phyloP scores from a whole-genome alignment of 1,284 basidiomycete genomes.

The Ceratobasidium sp. region DNA sequence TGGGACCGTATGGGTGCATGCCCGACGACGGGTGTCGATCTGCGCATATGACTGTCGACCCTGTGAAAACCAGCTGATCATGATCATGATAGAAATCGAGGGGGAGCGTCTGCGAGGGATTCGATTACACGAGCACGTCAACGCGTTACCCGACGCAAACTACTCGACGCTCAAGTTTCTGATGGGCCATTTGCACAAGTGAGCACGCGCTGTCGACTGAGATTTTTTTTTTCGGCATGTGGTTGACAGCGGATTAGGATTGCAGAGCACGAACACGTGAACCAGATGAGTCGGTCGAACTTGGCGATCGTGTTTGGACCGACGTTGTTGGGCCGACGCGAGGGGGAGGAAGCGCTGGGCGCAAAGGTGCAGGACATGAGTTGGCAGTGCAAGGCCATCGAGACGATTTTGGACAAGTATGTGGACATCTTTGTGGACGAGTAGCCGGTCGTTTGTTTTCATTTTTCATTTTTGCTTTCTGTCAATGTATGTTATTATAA shows the following conservation, averaged over 20 bases:
- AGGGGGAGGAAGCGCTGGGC: slow-evolving; percentile 41
- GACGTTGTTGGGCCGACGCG: slow-evolving; percentile 74
- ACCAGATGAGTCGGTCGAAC: slow-evolving; percentile 95
- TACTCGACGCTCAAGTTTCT: slow-evolving; percentile 97
- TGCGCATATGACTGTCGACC: no score
- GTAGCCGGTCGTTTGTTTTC: slow-evolving; percentile 43
- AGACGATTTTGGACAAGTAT: slow-evolving; percentile 87
- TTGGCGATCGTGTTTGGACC: slow-evolving; percentile 97
- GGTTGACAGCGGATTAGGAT: slow-evolving; percentile 59
- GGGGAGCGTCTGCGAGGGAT: slow-evolving; percentile 94
- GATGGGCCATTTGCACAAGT: slow-evolving; percentile 93
- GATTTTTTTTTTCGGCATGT: no score
- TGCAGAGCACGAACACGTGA: slow-evolving; percentile 73
- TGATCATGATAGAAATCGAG: slow-evolving; percentile 72
- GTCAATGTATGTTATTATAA: neutral
- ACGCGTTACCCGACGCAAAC: slow-evolving; percentile 96
- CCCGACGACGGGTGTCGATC: no score
- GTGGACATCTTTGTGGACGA: slow-evolving; percentile 86
- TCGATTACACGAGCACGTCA: slow-evolving; percentile 93
- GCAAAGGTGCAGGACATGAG: slow-evolving; percentile 64
- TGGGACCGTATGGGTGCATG: no score
- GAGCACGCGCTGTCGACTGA: no score
- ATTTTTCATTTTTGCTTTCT: no score
- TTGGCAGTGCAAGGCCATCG: slow-evolving; percentile 78
- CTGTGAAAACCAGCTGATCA: no score